Percentiles rank a stretch among this genome's conserved stretches.
phyloP scores from a whole-genome alignment of 768 basidiomycete genomes.

The Termitomyces eurrhizus region DNA sequence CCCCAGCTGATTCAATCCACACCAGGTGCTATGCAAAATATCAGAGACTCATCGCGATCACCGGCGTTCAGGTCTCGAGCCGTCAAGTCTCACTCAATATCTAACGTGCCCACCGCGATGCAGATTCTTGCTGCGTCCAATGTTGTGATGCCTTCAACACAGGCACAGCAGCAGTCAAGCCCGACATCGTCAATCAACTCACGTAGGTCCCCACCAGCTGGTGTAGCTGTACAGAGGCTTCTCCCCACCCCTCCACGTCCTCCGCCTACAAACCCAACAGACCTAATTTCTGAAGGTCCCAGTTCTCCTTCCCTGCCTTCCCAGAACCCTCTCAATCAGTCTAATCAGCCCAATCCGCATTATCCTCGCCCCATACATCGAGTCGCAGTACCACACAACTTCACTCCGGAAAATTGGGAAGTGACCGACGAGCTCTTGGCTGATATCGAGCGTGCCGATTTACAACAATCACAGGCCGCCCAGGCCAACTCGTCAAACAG shows the following conservation, averaged over 20 bases:
- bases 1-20: slow-evolving; percentile 23
- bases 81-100: slow-evolving; percentile 57
- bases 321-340: slow-evolving; percentile 24
- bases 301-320: slow-evolving; percentile 30
- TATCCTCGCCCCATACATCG: slow-evolving; percentile 67
- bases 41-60: slow-evolving; percentile 48
- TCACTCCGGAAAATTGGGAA: slow-evolving; percentile 54
- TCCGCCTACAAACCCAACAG: slow-evolving; percentile 25
- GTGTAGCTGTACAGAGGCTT: slow-evolving; percentile 28
- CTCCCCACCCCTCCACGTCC: slow-evolving; percentile 46
- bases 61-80: slow-evolving; percentile 50
- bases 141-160: slow-evolving; percentile 35
- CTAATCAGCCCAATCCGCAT: slow-evolving; percentile 37
- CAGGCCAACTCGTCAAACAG: slow-evolving; percentile 32
- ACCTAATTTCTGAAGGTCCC: slow-evolving; percentile 26
- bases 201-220: slow-evolving; percentile 37
- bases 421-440: slow-evolving; percentile 69
- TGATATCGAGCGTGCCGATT: slow-evolving; percentile 69
- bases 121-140: slow-evolving; percentile 44
- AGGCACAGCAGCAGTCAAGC: slow-evolving; percentile 39
- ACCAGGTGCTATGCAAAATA: slow-evolving; percentile 37
- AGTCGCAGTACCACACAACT: slow-evolving; percentile 41
- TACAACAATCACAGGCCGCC: slow-evolving; percentile 50
- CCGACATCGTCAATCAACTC: slow-evolving; percentile 40
- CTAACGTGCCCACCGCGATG: slow-evolving; percentile 54